These are phyloP conservation scores for Mycena pura DNA, from an alignment of 768 basidiomycete species.

Conservation along the genomic window DNA sequence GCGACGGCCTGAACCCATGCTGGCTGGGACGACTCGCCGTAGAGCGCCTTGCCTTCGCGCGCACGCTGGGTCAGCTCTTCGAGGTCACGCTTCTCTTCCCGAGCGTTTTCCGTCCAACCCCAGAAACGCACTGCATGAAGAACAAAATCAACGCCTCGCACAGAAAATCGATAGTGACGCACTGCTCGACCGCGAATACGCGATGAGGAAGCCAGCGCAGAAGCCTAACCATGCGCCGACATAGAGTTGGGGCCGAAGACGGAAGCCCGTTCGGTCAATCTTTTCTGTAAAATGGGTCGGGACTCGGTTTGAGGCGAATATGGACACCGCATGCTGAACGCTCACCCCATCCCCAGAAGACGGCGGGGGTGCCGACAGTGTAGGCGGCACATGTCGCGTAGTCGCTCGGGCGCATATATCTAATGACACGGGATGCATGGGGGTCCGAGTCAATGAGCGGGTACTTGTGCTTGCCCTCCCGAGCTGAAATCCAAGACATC, in stretches of 20 bases:
- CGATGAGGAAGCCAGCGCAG: conserved; percentile 88
- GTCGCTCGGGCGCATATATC: conserved; percentile 89
- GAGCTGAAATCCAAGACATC: conserved; percentile 46
- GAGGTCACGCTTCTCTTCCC: conserved; percentile 79
- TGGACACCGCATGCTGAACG: conserved; percentile 20
- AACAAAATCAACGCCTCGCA: conserved; percentile 4
- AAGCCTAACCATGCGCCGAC: conserved; percentile 84
- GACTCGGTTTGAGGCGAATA: conserved; percentile 13
- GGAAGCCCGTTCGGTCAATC: conserved; percentile 52
- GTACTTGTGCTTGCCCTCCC: conserved; percentile 67
- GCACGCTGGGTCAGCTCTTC: conserved; percentile 80
- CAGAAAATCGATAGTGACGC: conserved; percentile 43
- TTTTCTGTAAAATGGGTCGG: conserved; percentile 43
- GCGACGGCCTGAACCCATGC: conserved; percentile 88
- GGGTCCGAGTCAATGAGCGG: conserved; percentile 96
- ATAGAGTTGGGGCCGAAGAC: conserved; percentile 45
- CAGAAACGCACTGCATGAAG: conserved; percentile 81
- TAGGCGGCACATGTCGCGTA: conserved; percentile 83
- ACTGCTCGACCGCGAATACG: conserved; percentile 92
- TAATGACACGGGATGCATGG: conserved; percentile 83
- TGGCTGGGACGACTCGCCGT: conserved; percentile 84
- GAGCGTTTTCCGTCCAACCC: conserved; percentile 91
- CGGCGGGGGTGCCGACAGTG: conserved; percentile 83
- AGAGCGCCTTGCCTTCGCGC: conserved; percentile 80
- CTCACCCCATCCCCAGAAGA: conserved; percentile 84